Conservation (phyloP, 2,329 filamentous ascomycete genomes). For the Cordyceps farinosa region DNA sequence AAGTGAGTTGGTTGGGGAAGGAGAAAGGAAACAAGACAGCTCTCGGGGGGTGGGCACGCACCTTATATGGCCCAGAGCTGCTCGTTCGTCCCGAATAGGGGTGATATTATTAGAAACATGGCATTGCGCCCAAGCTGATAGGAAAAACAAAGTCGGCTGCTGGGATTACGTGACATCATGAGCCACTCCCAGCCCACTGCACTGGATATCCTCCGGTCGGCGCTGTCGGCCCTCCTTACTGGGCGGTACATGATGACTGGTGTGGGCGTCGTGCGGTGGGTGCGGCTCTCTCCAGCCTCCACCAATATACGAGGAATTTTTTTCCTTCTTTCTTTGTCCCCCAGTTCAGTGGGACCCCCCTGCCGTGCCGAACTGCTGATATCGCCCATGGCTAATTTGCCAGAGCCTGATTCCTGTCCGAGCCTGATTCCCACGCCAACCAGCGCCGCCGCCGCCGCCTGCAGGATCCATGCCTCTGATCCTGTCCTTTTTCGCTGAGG, state of each 20-base stretch:
- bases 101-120: conserved; percentile 14
- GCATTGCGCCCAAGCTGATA: not conserved
- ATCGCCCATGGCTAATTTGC: conserved; percentile 4
- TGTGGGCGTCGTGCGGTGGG: not conserved
- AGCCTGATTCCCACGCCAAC: not conserved
- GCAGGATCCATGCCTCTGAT: conserved; percentile 7
- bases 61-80: conserved; percentile 11
- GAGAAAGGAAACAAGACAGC: not conserved
- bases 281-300: not conserved
- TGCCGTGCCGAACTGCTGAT: not conserved
- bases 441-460: not conserved
- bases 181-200: conserved; percentile 2
- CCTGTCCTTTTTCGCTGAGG: not conserved
- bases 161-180: conserved; percentile 10
- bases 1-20: conserved; percentile 14
- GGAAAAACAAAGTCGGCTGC: not conserved
- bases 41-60: not conserved
- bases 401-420: not conserved
- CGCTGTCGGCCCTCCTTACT: not conserved
- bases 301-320: conserved; percentile 15
- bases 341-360: not conserved
- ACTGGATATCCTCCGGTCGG: not conserved
- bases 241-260: conserved; percentile 7
- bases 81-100: conserved; percentile 7
- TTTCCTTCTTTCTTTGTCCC: not conserved